These are phyloP conservation scores for Solanum phureja DNA, from an alignment of 257 asterid genomes.

Conservation along the genomic window DNA sequence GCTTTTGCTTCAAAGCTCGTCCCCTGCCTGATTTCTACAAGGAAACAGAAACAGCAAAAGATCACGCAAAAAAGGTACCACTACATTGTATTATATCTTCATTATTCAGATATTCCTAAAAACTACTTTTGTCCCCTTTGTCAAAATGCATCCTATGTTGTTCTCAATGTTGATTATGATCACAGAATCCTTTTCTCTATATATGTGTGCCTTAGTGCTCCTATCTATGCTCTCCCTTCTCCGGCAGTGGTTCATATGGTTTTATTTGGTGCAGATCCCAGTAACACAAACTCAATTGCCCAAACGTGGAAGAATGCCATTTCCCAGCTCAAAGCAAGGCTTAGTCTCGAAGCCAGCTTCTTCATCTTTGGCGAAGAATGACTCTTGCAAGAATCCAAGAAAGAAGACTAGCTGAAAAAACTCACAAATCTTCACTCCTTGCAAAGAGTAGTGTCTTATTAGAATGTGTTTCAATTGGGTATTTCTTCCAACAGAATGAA, in stretches of 20 bases:
- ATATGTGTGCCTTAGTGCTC: neutral
- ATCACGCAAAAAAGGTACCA: constrained; percentile 30
- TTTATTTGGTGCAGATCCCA: constrained; percentile 25
- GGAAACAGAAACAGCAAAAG: constrained; percentile 36
- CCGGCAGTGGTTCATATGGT: neutral
- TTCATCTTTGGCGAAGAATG: constrained; percentile 21
- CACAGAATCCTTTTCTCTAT: neutral
- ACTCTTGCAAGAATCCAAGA: constrained; percentile 23
- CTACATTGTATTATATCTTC: neutral
- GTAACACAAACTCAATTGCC: constrained; percentile 30
- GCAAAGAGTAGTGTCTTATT: neutral
- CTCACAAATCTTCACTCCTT: neutral
- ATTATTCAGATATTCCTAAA: neutral
- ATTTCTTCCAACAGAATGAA: neutral
- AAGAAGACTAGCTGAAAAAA: constrained; percentile 9
- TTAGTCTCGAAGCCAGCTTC: constrained; percentile 44
- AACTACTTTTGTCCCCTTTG: neutral
- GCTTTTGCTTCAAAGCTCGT: constrained; percentile 78
- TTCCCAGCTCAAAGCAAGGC: constrained; percentile 27
- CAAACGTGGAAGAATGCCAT: constrained; percentile 27
- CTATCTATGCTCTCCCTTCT: neutral
- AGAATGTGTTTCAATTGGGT: neutral
- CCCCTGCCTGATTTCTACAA: constrained; percentile 68
- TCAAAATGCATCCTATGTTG: neutral
- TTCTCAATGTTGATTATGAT: neutral